A percentile compares a stretch with the other conserved stretches of the same genome.
Conservation (phyloP, 805 yeast genomes). For the Kregervanrija pseudodelftensis region DNA sequence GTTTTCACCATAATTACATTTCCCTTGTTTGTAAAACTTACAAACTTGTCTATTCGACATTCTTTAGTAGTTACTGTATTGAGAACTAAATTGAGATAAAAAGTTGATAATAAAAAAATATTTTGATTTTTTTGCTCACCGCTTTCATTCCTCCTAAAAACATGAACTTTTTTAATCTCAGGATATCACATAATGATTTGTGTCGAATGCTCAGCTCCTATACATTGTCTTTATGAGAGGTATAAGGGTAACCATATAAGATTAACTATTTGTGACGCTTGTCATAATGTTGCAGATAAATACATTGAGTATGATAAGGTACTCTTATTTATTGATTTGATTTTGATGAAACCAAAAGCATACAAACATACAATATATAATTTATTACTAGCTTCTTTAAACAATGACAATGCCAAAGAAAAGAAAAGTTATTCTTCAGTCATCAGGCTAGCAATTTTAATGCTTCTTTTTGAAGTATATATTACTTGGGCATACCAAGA, state of each 20-base stretch:
- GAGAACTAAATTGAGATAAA: neutral
- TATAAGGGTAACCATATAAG: conserved; percentile 76
- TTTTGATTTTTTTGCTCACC: too few species aligned
- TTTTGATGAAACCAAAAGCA: conserved; percentile 81
- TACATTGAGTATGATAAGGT: conserved; percentile 89
- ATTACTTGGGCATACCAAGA: conserved; percentile 90
- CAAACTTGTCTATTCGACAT: conserved; percentile 30
- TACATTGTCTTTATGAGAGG: conserved; percentile 56
- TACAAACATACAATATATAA: conserved; percentile 84
- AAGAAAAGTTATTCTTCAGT: conserved; percentile 8
- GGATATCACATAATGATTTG: conserved; percentile 57
- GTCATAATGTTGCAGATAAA: conserved; percentile 75
- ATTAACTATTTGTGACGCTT: conserved; percentile 65
- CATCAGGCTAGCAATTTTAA: conserved; percentile 49
- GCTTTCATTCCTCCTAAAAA: too few species aligned
- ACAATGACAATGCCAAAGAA: neutral
- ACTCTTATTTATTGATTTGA: conserved; percentile 71
- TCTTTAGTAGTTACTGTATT: too few species aligned
- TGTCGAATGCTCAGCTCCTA: conserved; percentile 73
- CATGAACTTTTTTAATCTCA: too few species aligned
- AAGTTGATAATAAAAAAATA: neutral
- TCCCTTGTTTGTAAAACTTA: conserved; percentile 34
- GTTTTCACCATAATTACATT: conserved; percentile 35
- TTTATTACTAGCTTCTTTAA: conserved; percentile 25
- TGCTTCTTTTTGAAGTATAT: conserved; percentile 80